Base-by-base conservation (phyloP, 495 filamentous ascomycete genomes). In the Cercophora samala region DNA sequence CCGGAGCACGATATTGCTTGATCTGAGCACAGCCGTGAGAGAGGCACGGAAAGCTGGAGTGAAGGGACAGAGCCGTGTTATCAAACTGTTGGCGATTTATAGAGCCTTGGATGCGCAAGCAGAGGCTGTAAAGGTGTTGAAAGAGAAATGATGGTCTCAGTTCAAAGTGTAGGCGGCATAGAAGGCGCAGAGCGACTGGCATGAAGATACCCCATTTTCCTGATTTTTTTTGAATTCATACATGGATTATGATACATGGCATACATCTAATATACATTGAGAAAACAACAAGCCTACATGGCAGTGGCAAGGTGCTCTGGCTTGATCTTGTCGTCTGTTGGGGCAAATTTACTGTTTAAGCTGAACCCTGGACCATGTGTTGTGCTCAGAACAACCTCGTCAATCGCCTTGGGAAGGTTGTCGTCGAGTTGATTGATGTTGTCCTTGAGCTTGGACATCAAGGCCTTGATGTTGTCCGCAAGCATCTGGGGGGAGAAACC, bases 361-460 rank as follows among this genome's bases (percentile, higher is more conserved):
- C 86, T 89, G 83, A 99, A 91, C 4, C 93, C 95, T 4, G 93
- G 91, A 24, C 88, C 89, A 74, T 91, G 79, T 29, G 93, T 96
- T 0, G 93, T 92, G 80, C 91, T 93, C 70, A 99, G 80, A n/a
- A 97, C 93, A 72, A 99, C 92, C 81, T 99, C 96, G 71, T 92
- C 87, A 58, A 99, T 80, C 58, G 91, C 85, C 84, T 99, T 99
- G 64, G 80, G 83, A 51, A 90, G 83, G 68, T 82, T 83, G 71
- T 96, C 90, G 60, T 88, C 90, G 62, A 97, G 66, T 11, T 76
- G 74, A 29, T 77, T 79, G 52, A 94, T 86, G 73, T 97, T 91
- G 75, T 86, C 86, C 86, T 92, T 96, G 62, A 99, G 74, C 65
- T 86, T 80, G 2, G 83, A 83, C 71, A 98, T 83, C 66, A 97